These are phyloP conservation scores for Zymoseptoria passerinii DNA, from an alignment of 2,329 filamentous ascomycete genomes.

Conservation along the genomic window DNA sequence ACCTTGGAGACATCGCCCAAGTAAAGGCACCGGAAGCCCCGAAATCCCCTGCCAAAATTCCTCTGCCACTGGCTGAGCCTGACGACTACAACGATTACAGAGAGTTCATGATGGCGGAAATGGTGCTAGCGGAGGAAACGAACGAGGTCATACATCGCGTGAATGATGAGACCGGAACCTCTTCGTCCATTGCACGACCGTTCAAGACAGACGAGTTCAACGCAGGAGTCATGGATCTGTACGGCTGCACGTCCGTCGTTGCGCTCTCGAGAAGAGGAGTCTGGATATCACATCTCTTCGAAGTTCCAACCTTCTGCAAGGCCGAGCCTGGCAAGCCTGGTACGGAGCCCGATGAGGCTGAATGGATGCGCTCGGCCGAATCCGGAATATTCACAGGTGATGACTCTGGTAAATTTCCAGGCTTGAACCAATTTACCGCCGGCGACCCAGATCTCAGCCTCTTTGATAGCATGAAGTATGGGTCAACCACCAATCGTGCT, in stretches of 20 bases:
- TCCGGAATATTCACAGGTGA: conserved; percentile 5
- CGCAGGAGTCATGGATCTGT: conserved; percentile 1
- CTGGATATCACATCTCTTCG: conserved; percentile 6
- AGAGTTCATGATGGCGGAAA: conserved; percentile 2
- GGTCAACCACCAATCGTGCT: conserved; percentile 1
- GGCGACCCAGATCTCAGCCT: not conserved
- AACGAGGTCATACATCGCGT: not conserved
- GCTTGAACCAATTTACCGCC: conserved; percentile 2
- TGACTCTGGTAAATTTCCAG: conserved; percentile 3
- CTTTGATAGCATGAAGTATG: conserved; percentile 6
- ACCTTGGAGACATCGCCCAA: not conserved
- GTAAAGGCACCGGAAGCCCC: not conserved
- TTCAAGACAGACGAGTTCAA: conserved; percentile 2
- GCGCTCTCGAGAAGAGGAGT: conserved; percentile 5
- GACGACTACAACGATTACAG: not conserved
- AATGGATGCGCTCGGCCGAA: not conserved
- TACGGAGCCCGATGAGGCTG: not conserved
- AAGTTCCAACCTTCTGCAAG: conserved; percentile 2
- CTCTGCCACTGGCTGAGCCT: not conserved
- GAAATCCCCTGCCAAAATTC: not conserved
- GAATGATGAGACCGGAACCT: not conserved
- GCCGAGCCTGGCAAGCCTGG: not conserved
- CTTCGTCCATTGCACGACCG: conserved; percentile 2
- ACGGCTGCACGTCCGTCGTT: conserved; percentile 5
- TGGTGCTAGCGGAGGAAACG: no score